Base-by-base conservation (phyloP, 1,284 basidiomycete genomes). In the Pisolithus thermaeus region DNA sequence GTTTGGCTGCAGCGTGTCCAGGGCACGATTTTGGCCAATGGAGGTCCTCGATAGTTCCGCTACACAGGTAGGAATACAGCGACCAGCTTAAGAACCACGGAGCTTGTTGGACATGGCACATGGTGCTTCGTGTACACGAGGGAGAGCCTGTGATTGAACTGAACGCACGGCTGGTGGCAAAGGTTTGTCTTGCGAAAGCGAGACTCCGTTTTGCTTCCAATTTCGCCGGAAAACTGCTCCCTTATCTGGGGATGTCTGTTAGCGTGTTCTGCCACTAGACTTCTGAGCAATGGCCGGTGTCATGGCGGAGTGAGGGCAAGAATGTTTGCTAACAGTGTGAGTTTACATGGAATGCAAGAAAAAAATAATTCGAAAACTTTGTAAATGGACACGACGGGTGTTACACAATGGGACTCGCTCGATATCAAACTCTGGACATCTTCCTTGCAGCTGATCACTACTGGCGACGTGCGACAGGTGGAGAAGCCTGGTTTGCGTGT, bases 251-350 rank as follows among this genome's bases (percentile, higher is more conserved):
- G 28, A 28, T 16, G 46, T 46, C 25, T 47, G 27, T 50, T 45
- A 48, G 22, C 37, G 42, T n/a, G 46, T 50, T 51, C 49, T 20
- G 18, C 46, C 12, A 12, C 42, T 38, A 11, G 36, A 25, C 38
- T 49, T 56, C 53, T 45, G 50, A 47, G 49, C 42, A 55, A 49
- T 41, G 25, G 20, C 30, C 23, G 50, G 27, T 54, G 56, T 54
- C 64, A 61, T 68, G 63, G 46, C 50, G 53, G 66, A 55, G 60
- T 44, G 63, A 62, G 55, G 57, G 48, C 49, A 65, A 68, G 62
- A 58, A 64, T 59, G 55, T 49, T 65, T 60, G 43, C 46, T 60
- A 67, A 59, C 62, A 61, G 44, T 22, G 39, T 40, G 59, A 63
- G 57, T 54, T 66, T 65, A 54, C 55, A 54, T 62, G 56, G 61